Evolutionary conservation across 768 basidiomycete species (phyloP).

Genomic region (Kwoniella dejecticola): DNA sequence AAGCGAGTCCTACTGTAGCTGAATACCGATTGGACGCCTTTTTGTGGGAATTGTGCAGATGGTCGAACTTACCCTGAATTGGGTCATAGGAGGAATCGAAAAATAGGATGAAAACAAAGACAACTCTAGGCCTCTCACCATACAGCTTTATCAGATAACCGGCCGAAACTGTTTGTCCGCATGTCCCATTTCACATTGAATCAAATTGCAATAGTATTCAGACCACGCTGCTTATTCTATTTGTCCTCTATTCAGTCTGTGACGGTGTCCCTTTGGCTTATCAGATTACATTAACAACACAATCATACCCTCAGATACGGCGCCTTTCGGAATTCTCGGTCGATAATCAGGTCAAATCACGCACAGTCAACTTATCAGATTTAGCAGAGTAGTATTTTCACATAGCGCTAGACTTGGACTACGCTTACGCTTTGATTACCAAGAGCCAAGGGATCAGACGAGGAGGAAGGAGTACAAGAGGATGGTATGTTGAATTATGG

Average conservation of each 20-base stretch:
- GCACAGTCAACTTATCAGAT: background rate
- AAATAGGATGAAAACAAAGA: too few relatives aligned
- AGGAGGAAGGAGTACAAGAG: background rate
- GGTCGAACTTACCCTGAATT: too few relatives aligned
- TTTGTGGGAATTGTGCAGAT: too few relatives aligned
- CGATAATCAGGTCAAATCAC: background rate
- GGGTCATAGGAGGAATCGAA: too few relatives aligned
- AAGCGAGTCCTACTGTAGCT: too few relatives aligned
- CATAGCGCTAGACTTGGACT: background rate
- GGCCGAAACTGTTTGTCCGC: too few relatives aligned
- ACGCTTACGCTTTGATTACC: background rate
- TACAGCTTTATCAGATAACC: background rate
- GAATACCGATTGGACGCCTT: too few relatives aligned
- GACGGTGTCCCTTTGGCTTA: conserved; percentile 7
- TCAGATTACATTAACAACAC: conserved; percentile 7
- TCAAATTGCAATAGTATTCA: background rate
- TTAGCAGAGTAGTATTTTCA: too few relatives aligned
- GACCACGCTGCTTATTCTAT: background rate
- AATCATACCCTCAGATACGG: background rate
- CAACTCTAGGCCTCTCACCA: too few relatives aligned
- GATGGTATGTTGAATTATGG: conserved; percentile 9
- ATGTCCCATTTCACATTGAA: background rate
- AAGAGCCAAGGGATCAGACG: background rate
- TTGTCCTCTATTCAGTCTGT: background rate
- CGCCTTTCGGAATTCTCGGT: conserved; percentile 3